These are phyloP conservation scores for Dipteronia dyeriana DNA, from an alignment of 345 rosid species.

Conservation along the genomic window DNA sequence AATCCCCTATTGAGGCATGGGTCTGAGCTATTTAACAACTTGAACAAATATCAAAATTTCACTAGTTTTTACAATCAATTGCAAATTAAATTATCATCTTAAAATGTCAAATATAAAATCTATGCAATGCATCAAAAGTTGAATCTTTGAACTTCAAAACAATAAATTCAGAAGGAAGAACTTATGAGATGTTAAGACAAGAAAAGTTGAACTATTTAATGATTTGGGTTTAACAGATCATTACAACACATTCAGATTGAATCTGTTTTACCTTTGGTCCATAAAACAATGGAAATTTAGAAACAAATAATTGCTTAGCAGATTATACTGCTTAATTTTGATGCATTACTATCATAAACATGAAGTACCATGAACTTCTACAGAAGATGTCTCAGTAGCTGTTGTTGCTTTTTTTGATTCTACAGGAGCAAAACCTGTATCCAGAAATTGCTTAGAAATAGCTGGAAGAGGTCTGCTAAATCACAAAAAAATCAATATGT, in stretches of 20 bases:
- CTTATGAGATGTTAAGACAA: not conserved
- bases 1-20: not conserved
- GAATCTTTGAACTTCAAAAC: not conserved
- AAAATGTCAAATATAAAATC: not conserved
- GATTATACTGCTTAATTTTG: not conserved
- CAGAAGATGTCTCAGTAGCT: constrained; percentile 31
- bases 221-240: too few species aligned
- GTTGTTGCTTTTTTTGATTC: constrained; percentile 38
- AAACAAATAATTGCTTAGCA: not conserved
- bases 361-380: constrained; percentile 50
- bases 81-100: not conserved
- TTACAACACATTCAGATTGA: not conserved
- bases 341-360: not conserved
- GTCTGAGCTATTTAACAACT: not conserved
- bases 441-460: constrained; percentile 28
- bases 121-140: not conserved
- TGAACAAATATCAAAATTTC: constrained; percentile 6
- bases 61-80: not conserved
- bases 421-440: constrained; percentile 70
- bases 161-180: not conserved
- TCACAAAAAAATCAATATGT: constrained; percentile 9
- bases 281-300: not conserved
- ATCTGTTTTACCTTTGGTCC: constrained; percentile 4
- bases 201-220: not conserved
- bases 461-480: constrained; percentile 4